A percentile compares a stretch with the other conserved stretches of the same genome.
These are phyloP conservation scores for Candida ortonii DNA, from an alignment of 805 yeast genomes.

Conservation along the genomic window DNA sequence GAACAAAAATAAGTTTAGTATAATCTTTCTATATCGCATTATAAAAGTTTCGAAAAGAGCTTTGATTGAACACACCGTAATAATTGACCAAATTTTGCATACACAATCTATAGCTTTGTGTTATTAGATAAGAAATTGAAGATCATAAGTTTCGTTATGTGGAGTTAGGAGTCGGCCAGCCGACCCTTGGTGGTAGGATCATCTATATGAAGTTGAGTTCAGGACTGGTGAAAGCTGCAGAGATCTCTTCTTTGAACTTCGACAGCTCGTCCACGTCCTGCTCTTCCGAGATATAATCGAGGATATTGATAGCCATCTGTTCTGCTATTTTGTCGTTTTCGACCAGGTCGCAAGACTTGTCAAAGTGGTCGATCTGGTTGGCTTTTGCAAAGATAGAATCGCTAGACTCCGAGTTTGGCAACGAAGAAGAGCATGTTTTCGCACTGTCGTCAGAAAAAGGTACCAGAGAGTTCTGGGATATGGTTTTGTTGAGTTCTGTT, in stretches of 20 bases:
- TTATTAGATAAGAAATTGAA: too few species aligned
- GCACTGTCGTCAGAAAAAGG: conserved; percentile 7
- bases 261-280: conserved; percentile 29
- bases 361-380: conserved; percentile 34
- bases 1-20: too few species aligned
- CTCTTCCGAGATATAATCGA: conserved; percentile 30
- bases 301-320: conserved; percentile 34
- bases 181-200: background rate
- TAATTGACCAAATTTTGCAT: too few species aligned
- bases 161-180: background rate
- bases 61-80: too few species aligned
- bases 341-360: conserved; percentile 21
- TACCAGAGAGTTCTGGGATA: conserved; percentile 10
- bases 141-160: too few species aligned
- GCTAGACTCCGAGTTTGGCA: conserved; percentile 8
- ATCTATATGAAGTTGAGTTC: conserved; percentile 13
- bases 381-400: conserved; percentile 29
- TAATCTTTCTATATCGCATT: too few species aligned
- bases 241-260: conserved; percentile 29
- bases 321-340: conserved; percentile 33
- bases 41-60: too few species aligned
- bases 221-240: conserved; percentile 17
- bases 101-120: too few species aligned
- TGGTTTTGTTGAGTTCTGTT: conserved; percentile 5
- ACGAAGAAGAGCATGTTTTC: conserved; percentile 5